Percentiles rank a stretch among this genome's conserved stretches.
Conservation (phyloP, 2,329 filamentous ascomycete species). For the Dactylonectria macrodidyma region DNA sequence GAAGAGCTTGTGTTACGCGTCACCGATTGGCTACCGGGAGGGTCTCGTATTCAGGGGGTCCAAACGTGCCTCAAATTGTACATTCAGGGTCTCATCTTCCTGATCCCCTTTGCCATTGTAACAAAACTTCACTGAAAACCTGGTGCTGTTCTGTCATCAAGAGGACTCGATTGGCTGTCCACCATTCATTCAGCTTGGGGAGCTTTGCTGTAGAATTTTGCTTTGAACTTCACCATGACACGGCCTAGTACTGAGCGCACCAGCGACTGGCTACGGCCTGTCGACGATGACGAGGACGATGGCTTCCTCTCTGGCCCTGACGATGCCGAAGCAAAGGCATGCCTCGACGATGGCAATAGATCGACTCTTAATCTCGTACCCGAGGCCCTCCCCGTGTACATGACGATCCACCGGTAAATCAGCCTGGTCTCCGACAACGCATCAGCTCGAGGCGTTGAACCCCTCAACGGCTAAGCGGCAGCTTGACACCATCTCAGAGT, state of each 20-base stretch:
- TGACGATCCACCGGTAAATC: slow-evolving; percentile 49
- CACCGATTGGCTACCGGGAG: slow-evolving; percentile 7
- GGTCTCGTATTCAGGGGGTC: slow-evolving; percentile 22
- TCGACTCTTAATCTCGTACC: slow-evolving; percentile 44
- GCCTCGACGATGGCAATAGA: slow-evolving; percentile 43
- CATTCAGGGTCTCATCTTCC: slow-evolving; percentile 15
- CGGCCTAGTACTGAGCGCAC: slow-evolving; percentile 41
- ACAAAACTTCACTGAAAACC: not conserved
- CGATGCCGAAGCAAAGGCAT: slow-evolving; percentile 46
- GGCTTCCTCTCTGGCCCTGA: slow-evolving; percentile 43
- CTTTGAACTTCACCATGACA: slow-evolving; percentile 29
- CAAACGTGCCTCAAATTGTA: slow-evolving; percentile 8
- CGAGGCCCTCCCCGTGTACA: slow-evolving; percentile 45
- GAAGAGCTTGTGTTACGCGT: not conserved
- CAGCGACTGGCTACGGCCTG: slow-evolving; percentile 44
- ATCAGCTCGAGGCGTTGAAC: not conserved
- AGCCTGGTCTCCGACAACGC: slow-evolving; percentile 17
- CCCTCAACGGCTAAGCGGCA: not conserved
- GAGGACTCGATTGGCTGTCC: not conserved
- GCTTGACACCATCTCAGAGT: not conserved
- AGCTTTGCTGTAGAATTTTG: slow-evolving; percentile 15
- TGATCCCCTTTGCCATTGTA: slow-evolving; percentile 8
- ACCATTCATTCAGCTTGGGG: not conserved
- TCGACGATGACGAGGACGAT: slow-evolving; percentile 46
- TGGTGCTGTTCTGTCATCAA: not conserved